phyloP scores from a whole-genome alignment of 352 stramenopile species.

The Peronosclerospora sorghi region DNA sequence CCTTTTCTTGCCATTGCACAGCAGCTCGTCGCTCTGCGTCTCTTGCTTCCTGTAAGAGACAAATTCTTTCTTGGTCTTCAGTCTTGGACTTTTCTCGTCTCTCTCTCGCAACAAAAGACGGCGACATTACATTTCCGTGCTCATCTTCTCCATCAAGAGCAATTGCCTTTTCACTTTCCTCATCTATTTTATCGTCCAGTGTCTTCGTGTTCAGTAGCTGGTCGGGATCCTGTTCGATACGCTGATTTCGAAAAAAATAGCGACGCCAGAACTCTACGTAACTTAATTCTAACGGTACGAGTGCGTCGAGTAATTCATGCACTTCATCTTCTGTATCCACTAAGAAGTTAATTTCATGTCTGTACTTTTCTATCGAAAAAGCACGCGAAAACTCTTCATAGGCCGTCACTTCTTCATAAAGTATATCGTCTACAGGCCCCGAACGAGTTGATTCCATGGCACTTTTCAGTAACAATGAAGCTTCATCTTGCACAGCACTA shows the following conservation, averaged over 20 bases:
- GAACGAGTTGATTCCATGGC: constrained; percentile 43
- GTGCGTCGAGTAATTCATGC: constrained; percentile 40
- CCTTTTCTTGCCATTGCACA: constrained; percentile 63
- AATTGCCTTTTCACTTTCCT: constrained; percentile 9
- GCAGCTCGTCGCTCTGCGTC: constrained; percentile 35
- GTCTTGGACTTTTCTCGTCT: constrained; percentile 9
- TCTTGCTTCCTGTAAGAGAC: constrained; percentile 25
- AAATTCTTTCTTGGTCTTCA: constrained; percentile 28
- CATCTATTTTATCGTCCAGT: constrained; percentile 10
- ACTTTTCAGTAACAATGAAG: constrained; percentile 42
- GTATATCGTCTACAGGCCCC: constrained; percentile 71
- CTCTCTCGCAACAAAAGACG: not conserved
- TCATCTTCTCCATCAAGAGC: constrained; percentile 11
- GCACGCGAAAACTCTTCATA: constrained; percentile 53
- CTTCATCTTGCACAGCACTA: constrained; percentile 63
- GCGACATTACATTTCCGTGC: constrained; percentile 6
- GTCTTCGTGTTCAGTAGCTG: constrained; percentile 14
- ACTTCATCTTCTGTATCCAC: constrained; percentile 46
- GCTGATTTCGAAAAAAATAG: constrained; percentile 68
- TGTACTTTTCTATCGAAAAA: constrained; percentile 56
- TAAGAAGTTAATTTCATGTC: constrained; percentile 59
- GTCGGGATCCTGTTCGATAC: constrained; percentile 10
- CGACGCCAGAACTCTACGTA: constrained; percentile 80
- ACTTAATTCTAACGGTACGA: constrained; percentile 65
- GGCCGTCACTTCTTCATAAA: constrained; percentile 69